Conservation (phyloP, 2,329 filamentous ascomycete genomes). For the Apiospora malaysiana region DNA sequence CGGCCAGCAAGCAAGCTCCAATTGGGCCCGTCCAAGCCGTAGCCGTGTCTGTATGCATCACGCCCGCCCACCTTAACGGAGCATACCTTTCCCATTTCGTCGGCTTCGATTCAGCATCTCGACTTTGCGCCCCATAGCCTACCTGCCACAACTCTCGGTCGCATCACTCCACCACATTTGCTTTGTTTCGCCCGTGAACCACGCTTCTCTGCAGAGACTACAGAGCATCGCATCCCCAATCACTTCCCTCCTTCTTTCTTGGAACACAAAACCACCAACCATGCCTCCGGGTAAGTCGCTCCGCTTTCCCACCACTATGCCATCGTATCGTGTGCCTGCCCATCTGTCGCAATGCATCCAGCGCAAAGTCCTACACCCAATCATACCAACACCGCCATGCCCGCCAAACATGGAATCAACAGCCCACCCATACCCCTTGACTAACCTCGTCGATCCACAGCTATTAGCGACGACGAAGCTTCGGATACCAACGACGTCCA, state of each 20-base stretch:
- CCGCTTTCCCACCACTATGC: background rate
- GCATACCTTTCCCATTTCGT: background rate
- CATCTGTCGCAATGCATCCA: background rate
- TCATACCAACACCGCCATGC: background rate
- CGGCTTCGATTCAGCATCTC: background rate
- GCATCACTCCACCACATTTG: background rate
- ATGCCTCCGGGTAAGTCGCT: conserved; percentile 35
- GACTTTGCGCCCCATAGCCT: background rate
- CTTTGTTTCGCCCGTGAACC: background rate
- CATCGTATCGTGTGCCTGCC: conserved; percentile 4
- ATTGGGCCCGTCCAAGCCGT: background rate
- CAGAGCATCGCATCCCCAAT: background rate
- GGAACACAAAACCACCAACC: conserved; percentile 8
- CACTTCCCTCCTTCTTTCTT: background rate
- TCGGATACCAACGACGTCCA: conserved; percentile 41
- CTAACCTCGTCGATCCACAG: conserved; percentile 31
- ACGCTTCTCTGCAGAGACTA: background rate
- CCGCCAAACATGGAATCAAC: background rate
- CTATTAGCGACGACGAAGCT: conserved; percentile 49
- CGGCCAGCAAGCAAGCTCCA: background rate
- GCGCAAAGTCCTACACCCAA: background rate
- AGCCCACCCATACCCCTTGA: too few relatives aligned
- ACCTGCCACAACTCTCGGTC: background rate
- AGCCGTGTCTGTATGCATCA: background rate
- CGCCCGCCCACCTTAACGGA: background rate